Evolutionary conservation across 305 asterid species (phyloP).

Genomic region (Fraxinus latifolia): DNA sequence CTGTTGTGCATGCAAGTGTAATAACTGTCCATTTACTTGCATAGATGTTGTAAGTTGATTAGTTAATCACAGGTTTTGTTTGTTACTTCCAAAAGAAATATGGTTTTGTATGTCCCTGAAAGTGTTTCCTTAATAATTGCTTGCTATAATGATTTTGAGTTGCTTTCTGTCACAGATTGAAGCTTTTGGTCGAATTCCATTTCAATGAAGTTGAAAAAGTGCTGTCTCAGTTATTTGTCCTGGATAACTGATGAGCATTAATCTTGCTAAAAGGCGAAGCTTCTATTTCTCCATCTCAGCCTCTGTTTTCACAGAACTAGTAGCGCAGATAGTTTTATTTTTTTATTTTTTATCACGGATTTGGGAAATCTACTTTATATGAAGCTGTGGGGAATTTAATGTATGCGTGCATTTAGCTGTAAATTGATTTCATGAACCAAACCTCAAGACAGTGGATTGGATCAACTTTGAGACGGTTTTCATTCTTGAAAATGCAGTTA

Average conservation of each 20-base stretch:
- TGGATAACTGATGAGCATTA: neutral
- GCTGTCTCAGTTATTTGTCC: neutral
- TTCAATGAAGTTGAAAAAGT: conserved; percentile 12
- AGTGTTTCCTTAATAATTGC: neutral
- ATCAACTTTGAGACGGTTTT: neutral
- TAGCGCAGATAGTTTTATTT: neutral
- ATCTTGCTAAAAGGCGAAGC: neutral
- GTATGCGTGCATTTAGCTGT: neutral
- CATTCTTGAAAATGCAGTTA: neutral
- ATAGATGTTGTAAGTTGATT: neutral
- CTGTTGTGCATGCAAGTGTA: neutral
- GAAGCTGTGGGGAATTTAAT: neutral
- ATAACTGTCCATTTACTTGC: neutral
- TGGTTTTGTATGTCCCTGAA: neutral
- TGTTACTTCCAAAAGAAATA: neutral
- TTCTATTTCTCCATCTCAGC: neutral
- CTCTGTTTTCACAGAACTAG: neutral
- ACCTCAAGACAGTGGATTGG: neutral
- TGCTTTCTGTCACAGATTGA: conserved; percentile 10
- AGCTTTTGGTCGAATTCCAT: conserved; percentile 4
- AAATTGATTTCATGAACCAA: neutral
- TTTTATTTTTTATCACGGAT: neutral
- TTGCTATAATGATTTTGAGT: neutral
- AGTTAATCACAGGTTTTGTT: neutral
- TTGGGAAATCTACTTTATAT: neutral